Evolutionary conservation across 306 rosid genomes (phyloP), one percentile per base, ranked within the genome.

Genomic region (Casuarina equisetifolia): DNA sequence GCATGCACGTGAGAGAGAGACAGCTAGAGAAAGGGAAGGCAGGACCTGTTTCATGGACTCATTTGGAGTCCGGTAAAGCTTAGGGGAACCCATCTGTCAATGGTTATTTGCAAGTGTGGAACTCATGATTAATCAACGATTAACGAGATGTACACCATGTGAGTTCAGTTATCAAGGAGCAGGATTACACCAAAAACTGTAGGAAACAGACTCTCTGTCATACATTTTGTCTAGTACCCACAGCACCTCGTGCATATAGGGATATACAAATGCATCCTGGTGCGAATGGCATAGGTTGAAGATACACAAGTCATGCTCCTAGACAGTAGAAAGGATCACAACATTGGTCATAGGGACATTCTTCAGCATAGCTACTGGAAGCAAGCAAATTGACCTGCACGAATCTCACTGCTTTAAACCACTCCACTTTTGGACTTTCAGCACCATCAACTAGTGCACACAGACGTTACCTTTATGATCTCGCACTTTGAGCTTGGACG

Each of bases 401-500:
- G 61, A 42, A n/a, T 42, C 50, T 40, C 49, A 42, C 71, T 42
- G 36, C 49, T 66, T 66, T 54, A 40, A 66, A 50, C 50, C 71
- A 66, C 43, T 43, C 71, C 71, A 66, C n/a, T 66, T 16, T 49
- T 46, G 64, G 79, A 72, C 2, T 2, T 11, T 17, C 19, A 36
- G 38, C 64, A 71, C 5, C 49, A 72, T 79, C 73, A 55, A 69
- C 49, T 50, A 73, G 71, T 38, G n/a, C 48, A 61, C 50, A 66
- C 9, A 12, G 64, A 67, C 25, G 73, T 71, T 73, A 89, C 96
- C 97, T 90, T 92, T 62, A 92, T 86, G 75, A 92, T 90, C 82
- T 92, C 96, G 2, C 92, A 87, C 79, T 77, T 92, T 74, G 94
- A 82, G 74, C 90, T 86, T 57, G 96, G 91, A 13, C 94, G 91